Conservation (phyloP, 257 asterid genomes). For the Solanum paucissectum region DNA sequence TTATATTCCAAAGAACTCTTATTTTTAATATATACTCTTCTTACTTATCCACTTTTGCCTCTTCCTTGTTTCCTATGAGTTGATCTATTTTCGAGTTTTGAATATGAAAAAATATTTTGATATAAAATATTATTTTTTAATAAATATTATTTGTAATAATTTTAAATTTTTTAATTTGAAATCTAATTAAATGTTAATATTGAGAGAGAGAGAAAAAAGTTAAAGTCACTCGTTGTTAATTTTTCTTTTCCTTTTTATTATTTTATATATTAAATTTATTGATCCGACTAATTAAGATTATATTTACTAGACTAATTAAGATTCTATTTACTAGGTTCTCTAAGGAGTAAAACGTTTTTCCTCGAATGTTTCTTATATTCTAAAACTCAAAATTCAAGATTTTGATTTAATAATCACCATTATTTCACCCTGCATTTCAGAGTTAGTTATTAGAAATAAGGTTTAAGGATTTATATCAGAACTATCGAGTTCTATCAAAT, state of each 20-base stretch:
- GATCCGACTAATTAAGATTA: neutral
- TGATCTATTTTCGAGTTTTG: accelerated
- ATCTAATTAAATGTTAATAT: neutral
- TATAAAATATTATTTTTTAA: neutral
- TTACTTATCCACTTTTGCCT: neutral
- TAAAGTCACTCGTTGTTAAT: neutral
- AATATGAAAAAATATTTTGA: neutral
- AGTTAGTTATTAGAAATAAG: neutral
- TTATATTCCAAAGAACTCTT: neutral
- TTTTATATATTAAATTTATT: neutral
- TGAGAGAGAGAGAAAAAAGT: neutral
- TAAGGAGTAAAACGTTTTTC: neutral
- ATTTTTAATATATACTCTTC: neutral
- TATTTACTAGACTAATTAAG: neutral
- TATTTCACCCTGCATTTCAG: accelerated
- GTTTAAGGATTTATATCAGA: neutral
- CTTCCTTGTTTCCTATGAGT: neutral
- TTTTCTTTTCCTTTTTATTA: neutral
- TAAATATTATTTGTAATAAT: neutral
- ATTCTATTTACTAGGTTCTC: neutral
- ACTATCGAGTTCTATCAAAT: neutral
- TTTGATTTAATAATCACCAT: neutral
- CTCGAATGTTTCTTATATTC: neutral
- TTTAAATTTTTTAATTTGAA: neutral
- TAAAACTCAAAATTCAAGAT: neutral